Evolutionary conservation across 768 basidiomycete species (phyloP).

Genomic region (Amanita fuliginea): DNA sequence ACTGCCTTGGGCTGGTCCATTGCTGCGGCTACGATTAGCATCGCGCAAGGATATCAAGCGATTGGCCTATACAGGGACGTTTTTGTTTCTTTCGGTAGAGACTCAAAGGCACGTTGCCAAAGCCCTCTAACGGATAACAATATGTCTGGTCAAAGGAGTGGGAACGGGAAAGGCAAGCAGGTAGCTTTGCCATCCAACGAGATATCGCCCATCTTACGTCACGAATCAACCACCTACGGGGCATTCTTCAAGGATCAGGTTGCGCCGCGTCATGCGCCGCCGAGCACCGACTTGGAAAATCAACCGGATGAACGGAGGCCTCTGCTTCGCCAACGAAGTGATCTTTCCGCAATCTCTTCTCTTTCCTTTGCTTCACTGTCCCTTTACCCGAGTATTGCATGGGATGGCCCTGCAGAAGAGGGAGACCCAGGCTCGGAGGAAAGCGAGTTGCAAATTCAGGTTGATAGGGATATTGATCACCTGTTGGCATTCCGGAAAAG

Average conservation of each 20-base stretch:
- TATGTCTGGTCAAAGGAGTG: neutral
- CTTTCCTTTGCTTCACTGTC: conserved; percentile 4
- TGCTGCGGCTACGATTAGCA: conserved; percentile 53
- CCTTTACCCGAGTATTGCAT: neutral
- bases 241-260: neutral
- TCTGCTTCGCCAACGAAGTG: conserved; percentile 1
- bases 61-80: conserved; percentile 60
- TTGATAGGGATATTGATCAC: conserved; percentile 59
- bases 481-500: conserved; percentile 51
- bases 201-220: neutral
- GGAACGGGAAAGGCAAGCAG: conserved; percentile 3
- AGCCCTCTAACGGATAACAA: neutral
- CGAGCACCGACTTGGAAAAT: neutral
- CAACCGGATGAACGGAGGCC: neutral
- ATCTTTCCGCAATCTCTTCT: conserved; percentile 1
- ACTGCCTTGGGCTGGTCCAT: conserved; percentile 66
- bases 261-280: neutral
- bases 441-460: conserved; percentile 20
- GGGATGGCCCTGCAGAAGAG: conserved; percentile 2
- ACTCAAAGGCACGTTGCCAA: neutral
- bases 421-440: neutral
- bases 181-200: neutral
- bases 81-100: conserved; percentile 26
- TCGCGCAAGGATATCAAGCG: conserved; percentile 62
- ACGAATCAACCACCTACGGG: neutral